Percentiles rank a stretch among this genome's conserved stretches.
phyloP scores from a whole-genome alignment of 106 monocot species.

The Dendrobium huoshanense region DNA sequence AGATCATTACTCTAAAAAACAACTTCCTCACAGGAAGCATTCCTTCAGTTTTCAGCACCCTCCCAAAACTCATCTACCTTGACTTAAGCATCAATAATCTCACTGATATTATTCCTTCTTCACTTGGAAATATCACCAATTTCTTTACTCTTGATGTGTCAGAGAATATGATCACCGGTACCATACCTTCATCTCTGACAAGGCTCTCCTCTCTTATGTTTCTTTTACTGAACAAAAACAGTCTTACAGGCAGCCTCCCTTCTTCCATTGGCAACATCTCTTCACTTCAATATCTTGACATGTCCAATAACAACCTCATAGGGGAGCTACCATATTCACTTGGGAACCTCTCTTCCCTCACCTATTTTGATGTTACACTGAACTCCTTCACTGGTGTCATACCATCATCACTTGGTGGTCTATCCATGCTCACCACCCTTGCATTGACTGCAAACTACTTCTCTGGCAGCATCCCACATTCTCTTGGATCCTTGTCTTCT shows the following conservation, averaged over 20 bases:
- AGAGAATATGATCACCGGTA: conserved; percentile 5
- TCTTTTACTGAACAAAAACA: neutral
- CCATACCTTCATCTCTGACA: conserved; percentile 5
- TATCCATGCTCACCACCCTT: neutral
- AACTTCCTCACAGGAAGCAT: conserved; percentile 22
- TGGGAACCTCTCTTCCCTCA: conserved; percentile 23
- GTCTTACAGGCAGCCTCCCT: neutral
- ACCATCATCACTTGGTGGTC: conserved; percentile 9
- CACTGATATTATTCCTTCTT: conserved; percentile 12
- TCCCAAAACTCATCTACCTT: conserved; percentile 7
- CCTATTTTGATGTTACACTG: conserved; percentile 1
- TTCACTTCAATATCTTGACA: neutral
- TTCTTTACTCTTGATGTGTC: neutral
- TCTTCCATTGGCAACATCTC: neutral
- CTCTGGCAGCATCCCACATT: conserved; percentile 7
- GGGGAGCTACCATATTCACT: conserved; percentile 1
- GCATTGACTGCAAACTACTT: conserved; percentile 6
- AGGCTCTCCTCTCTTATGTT: neutral
- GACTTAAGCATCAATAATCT: conserved; percentile 2
- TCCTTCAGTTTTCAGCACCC: conserved; percentile 14
- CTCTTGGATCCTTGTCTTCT: neutral
- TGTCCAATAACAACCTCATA: neutral
- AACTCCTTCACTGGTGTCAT: conserved; percentile 18
- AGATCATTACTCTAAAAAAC: conserved; percentile 9
- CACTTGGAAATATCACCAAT: neutral